Evolutionary conservation across 2,329 filamentous ascomycete species (phyloP).

Genomic region (Pezicula radicicola): DNA sequence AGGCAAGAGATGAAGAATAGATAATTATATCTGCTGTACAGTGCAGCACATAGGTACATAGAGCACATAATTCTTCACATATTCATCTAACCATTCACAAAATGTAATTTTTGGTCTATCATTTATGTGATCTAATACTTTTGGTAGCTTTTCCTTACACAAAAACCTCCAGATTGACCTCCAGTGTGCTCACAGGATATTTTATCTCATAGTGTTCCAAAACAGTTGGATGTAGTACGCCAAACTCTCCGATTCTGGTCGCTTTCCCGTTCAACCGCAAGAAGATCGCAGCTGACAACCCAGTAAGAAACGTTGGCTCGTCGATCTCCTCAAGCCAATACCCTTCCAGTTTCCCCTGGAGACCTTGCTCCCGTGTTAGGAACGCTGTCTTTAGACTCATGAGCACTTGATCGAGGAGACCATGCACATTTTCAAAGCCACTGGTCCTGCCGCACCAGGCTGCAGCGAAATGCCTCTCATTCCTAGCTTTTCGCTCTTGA

Average conservation of each 20-base stretch:
- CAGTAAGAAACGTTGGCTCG: conserved; percentile 87
- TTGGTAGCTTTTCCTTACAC: conserved; percentile 47
- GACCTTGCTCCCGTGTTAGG: conserved; percentile 70
- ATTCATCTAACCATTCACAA: not conserved
- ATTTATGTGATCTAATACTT: not conserved
- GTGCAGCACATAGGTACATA: no score
- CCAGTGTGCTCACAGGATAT: conserved; percentile 90
- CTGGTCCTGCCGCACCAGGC: conserved; percentile 92
- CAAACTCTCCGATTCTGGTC: conserved; percentile 80
- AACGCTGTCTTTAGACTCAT: conserved; percentile 86
- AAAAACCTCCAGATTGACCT: conserved; percentile 93
- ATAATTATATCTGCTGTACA: no score
- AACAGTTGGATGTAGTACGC: conserved; percentile 89
- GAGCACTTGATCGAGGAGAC: conserved; percentile 87
- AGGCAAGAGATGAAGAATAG: no score
- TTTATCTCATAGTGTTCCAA: conserved; percentile 90
- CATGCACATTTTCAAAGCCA: conserved; percentile 95
- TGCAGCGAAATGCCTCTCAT: conserved; percentile 94
- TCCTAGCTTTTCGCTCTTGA: conserved; percentile 81
- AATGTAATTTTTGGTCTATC: no score
- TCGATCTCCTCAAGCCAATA: conserved; percentile 97
- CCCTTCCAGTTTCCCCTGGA: conserved; percentile 57
- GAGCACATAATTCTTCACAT: not conserved
- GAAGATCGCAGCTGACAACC: conserved; percentile 83
- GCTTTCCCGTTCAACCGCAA: conserved; percentile 72